Conservation (phyloP, 2,329 filamentous ascomycete genomes). For the Didymella keratinophila region DNA sequence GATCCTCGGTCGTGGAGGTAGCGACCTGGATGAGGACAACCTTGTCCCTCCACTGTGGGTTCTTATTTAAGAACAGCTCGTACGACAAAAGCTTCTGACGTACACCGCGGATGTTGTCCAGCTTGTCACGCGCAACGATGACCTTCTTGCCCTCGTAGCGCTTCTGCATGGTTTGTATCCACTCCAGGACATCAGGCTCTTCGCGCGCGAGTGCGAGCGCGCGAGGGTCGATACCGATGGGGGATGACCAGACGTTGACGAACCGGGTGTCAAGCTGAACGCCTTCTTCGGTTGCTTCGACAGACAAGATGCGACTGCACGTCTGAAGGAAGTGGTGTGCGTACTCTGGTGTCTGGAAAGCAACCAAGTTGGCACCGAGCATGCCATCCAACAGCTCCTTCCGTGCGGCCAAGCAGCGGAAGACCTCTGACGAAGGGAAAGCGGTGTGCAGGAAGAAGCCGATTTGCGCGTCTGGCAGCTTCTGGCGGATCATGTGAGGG, state of each 20-base stretch:
- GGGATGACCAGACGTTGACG: constrained; percentile 82
- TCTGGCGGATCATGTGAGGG: constrained; percentile 86
- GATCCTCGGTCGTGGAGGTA: constrained; percentile 86
- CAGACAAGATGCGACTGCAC: constrained; percentile 87
- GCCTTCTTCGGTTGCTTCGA: constrained; percentile 87
- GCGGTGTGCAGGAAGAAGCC: constrained; percentile 96
- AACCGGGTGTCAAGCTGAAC: constrained; percentile 92
- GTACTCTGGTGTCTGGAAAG: constrained; percentile 94
- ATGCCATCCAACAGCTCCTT: constrained; percentile 90
- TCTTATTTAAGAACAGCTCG: constrained; percentile 92
- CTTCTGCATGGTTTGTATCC: constrained; percentile 81
- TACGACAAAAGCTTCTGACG: constrained; percentile 92
- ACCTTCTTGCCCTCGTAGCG: constrained; percentile 88
- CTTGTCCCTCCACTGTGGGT: constrained; percentile 86
- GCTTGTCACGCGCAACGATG: constrained; percentile 92
- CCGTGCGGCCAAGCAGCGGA: constrained; percentile 86
- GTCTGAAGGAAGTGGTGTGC: constrained; percentile 94
- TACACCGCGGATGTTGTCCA: constrained; percentile 90
- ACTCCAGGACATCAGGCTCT: constrained; percentile 75
- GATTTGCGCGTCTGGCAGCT: constrained; percentile 91
- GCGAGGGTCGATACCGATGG: constrained; percentile 90
- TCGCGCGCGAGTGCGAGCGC: constrained; percentile 75
- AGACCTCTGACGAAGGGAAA: constrained; percentile 95
- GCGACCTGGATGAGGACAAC: constrained; percentile 94
- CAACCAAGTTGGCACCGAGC: constrained; percentile 89